phyloP scores from a whole-genome alignment of 1,139 yeast genomes.

The Taphrina flavorubra region DNA sequence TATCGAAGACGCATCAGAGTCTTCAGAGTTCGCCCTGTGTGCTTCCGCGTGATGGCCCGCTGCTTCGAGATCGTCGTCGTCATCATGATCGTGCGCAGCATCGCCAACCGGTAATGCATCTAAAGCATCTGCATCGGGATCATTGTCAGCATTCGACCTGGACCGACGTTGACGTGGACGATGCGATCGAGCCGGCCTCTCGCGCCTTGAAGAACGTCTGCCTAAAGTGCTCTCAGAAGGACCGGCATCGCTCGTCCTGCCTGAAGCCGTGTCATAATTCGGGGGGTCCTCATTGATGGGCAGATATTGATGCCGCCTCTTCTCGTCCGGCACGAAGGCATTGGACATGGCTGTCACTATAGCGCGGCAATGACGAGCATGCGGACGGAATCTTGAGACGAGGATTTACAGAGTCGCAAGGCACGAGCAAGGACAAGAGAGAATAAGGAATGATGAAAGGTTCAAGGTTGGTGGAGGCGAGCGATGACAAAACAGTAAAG shows the following conservation, averaged over 20 bases:
- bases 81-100: constrained; percentile 7
- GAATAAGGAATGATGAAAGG: background rate
- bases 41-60: constrained; percentile 24
- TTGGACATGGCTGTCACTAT: constrained; percentile 12
- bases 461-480: background rate
- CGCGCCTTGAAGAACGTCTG: background rate
- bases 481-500: too few species aligned
- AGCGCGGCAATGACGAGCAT: background rate
- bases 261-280: constrained; percentile 10
- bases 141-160: background rate
- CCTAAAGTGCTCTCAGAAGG: background rate
- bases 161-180: constrained; percentile 3
- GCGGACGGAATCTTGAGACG: background rate
- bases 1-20: constrained; percentile 3
- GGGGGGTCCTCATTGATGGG: constrained; percentile 38
- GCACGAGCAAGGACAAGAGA: background rate
- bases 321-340: constrained; percentile 35
- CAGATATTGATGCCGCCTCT: constrained; percentile 37
- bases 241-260: constrained; percentile 9
- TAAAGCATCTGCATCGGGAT: background rate
- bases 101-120: background rate
- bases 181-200: background rate
- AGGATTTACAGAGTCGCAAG: background rate
- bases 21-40: constrained; percentile 33
- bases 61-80: constrained; percentile 16